Percentiles rank a stretch among this genome's conserved stretches.
Evolutionary conservation across 495 filamentous ascomycete species (phyloP).

Genomic region (Xylaria curta): DNA sequence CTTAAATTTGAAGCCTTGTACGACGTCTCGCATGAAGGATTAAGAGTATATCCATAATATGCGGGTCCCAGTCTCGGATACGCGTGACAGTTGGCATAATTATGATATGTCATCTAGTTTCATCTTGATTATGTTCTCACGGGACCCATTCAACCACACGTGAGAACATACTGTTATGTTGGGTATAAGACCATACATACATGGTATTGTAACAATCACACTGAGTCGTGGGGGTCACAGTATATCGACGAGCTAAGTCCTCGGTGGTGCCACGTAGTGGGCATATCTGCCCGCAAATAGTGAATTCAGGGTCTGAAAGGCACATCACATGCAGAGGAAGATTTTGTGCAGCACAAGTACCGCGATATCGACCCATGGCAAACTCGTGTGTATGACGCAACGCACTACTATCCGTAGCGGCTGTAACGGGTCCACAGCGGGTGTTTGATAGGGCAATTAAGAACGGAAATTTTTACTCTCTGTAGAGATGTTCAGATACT

Average conservation of each 20-base stretch:
- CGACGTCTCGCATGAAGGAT: neutral
- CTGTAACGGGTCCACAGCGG: neutral
- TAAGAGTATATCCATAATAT: neutral
- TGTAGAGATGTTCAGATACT: neutral
- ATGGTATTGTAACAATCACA: neutral
- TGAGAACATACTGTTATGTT: neutral
- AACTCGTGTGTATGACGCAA: slow-evolving; percentile 18
- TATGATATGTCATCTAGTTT: neutral
- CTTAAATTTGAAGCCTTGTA: neutral
- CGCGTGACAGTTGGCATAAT: neutral
- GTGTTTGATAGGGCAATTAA: neutral
- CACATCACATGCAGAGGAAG: slow-evolving; percentile 16
- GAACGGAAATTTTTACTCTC: neutral
- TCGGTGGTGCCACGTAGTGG: slow-evolving; percentile 7
- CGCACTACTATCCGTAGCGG: neutral
- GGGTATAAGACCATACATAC: neutral
- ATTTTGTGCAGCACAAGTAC: slow-evolving; percentile 8
- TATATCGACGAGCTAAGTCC: neutral
- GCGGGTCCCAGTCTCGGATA: neutral
- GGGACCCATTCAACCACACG: neutral
- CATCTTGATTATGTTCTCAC: neutral
- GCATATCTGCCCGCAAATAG: neutral
- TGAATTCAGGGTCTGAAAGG: neutral
- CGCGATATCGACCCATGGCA: slow-evolving; percentile 1
- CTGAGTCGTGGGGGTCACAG: neutral